Base-by-base conservation (phyloP, 305 asterid genomes). In the Vinca major region DNA sequence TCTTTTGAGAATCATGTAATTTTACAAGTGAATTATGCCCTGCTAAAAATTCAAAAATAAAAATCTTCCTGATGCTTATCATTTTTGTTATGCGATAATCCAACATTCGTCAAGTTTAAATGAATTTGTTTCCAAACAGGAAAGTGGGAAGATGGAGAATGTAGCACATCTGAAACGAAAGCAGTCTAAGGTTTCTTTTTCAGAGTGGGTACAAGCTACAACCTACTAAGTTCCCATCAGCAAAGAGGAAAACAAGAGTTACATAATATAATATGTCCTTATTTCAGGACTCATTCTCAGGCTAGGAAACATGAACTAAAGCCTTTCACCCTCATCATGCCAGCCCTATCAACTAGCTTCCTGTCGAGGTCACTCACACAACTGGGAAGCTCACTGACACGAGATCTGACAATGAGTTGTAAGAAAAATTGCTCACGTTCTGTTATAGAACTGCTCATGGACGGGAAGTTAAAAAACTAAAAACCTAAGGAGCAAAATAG, bases 401-500 rank as follows among this genome's bases (percentile, higher is more conserved):
- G 3, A 67, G 36, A 17, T 33, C 4, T 58, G 48, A 60, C 0
- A n/a, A 39, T 37, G 11, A 39, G 3, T 39, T 33, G 44, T 17
- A 57, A 58, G n/a, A 64, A 17, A 67, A n/a, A 4, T n/a, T 67
- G 41, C 10, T 53, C 71, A 41, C 10, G 26, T 49, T 45, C 14
- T 45, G 14, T 2, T 1, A 11, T 6, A 55, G 3, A 55, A 21
- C 56, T 55, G 14, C 14, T 19, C 62, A 12, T 17, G 3, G 7
- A 26, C 1, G 1, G 1, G 6, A 58, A 13, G 11, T 65, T 26
- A 41, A 43, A 56, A 40, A 7, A 2, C 44, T 33, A 26, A 68
- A 33, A 36, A 51, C 65, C 53, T 58, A 68, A 67, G 62, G 50
- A 51, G 10, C 19, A 67, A n/a, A 10, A 50, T 37, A 74, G 65